Conservation (phyloP, 495 filamentous ascomycete species). For the Talaromyces wortmannii region DNA sequence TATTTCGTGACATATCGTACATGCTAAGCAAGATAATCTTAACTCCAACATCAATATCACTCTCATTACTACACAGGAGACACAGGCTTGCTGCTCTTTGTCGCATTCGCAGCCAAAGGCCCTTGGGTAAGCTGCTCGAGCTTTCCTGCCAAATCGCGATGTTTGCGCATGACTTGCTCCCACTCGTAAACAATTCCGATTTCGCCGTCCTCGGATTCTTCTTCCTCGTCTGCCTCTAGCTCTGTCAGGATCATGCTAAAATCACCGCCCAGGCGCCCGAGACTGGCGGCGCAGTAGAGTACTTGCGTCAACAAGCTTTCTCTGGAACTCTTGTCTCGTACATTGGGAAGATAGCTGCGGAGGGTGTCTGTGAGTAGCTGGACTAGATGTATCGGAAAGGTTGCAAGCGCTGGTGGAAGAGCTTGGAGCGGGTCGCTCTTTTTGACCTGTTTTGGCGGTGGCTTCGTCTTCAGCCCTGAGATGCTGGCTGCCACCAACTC, state of each 20-base stretch:
- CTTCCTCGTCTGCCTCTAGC: conserved; percentile 51
- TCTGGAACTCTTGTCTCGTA: conserved; percentile 67
- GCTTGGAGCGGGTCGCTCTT: conserved; percentile 54
- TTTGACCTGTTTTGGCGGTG: conserved; percentile 11
- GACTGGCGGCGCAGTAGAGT: conserved; percentile 88
- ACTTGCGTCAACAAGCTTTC: conserved; percentile 93
- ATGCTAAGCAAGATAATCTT: neutral
- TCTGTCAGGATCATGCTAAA: conserved; percentile 82
- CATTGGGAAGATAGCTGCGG: conserved; percentile 70
- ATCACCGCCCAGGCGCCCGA: conserved; percentile 87
- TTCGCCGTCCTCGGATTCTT: conserved; percentile 34
- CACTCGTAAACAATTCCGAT: conserved; percentile 55
- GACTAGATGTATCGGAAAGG: conserved; percentile 82
- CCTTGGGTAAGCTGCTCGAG: conserved; percentile 69
- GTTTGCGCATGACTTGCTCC: conserved; percentile 88
- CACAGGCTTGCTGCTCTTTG: neutral
- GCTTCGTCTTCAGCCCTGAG: conserved; percentile 18
- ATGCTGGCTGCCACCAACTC: conserved; percentile 26
- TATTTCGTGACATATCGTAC: neutral
- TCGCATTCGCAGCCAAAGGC: neutral
- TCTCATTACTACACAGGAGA: neutral
- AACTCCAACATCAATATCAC: too few relatives aligned
- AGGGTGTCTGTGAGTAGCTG: conserved; percentile 75
- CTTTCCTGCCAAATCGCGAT: conserved; percentile 77
- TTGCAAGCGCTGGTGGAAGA: conserved; percentile 70